phyloP scores from a whole-genome alignment of 2,329 filamentous ascomycete genomes.

The Magnaporthiopsis rhizophila region DNA sequence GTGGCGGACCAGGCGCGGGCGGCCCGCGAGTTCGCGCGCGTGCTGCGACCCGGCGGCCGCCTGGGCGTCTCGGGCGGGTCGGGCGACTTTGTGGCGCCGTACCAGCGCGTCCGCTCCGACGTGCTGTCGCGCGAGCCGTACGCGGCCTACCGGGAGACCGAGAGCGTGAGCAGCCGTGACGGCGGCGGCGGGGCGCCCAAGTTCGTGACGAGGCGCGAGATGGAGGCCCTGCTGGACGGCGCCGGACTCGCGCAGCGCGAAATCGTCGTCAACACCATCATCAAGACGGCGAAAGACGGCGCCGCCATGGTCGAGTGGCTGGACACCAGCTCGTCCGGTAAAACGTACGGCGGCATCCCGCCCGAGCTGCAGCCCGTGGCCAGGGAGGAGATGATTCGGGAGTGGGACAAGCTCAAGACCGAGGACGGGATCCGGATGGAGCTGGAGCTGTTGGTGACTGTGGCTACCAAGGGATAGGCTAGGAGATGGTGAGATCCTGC shows the following conservation, averaged over 20 bases:
- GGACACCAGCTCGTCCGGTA: slow-evolving; percentile 23
- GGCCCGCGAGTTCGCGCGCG: slow-evolving; percentile 31
- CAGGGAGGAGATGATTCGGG: slow-evolving; percentile 20
- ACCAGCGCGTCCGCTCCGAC: slow-evolving; percentile 15
- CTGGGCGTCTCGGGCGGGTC: slow-evolving; percentile 20
- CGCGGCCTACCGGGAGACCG: neutral
- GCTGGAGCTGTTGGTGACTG: slow-evolving; percentile 19
- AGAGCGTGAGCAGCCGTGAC: too few species aligned
- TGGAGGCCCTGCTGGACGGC: slow-evolving; percentile 16
- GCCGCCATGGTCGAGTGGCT: slow-evolving; percentile 23
- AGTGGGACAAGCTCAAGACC: slow-evolving; percentile 20
- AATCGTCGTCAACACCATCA: slow-evolving; percentile 18
- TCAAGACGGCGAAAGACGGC: slow-evolving; percentile 12
- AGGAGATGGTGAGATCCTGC: too few species aligned
- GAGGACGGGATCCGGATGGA: slow-evolving; percentile 22
- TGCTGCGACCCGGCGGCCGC: slow-evolving; percentile 32
- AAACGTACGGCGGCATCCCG: slow-evolving; percentile 23
- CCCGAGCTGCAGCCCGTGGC: slow-evolving; percentile 19
- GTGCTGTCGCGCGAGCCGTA: neutral
- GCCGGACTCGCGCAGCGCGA: slow-evolving; percentile 19
- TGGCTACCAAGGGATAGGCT: neutral
- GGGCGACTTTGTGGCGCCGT: slow-evolving; percentile 20
- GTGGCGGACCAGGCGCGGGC: slow-evolving; percentile 22
- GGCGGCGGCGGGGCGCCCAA: neutral
- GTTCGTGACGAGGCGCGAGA: slow-evolving; percentile 12